Evolutionary conservation across 129 eudicot species (phyloP).

Genomic region (Flaveria trinervia): DNA sequence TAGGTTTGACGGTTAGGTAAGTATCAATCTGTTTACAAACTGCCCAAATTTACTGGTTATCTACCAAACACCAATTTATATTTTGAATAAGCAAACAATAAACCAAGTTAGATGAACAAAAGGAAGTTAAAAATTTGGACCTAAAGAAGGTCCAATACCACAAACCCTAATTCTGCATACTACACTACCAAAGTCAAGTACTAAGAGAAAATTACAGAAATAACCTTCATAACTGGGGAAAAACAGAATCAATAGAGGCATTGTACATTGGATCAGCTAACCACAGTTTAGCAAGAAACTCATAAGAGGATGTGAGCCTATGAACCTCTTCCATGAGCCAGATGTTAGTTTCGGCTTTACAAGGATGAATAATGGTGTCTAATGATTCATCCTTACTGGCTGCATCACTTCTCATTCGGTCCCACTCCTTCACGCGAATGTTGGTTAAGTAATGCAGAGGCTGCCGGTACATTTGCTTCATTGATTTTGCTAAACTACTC

Average conservation of each 20-base stretch:
- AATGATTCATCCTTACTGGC: conserved; percentile 40
- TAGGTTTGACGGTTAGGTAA: neutral
- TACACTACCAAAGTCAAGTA: conserved; percentile 19
- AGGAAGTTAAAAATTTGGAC: neutral
- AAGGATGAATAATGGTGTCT: conserved; percentile 63
- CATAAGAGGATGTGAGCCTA: conserved; percentile 57
- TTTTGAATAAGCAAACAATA: neutral
- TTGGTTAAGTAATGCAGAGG: conserved; percentile 91
- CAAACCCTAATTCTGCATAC: conserved; percentile 24
- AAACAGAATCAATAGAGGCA: conserved; percentile 54
- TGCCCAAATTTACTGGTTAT: neutral
- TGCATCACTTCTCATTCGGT: conserved; percentile 47
- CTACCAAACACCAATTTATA: neutral
- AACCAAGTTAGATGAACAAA: neutral
- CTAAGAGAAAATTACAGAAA: neutral
- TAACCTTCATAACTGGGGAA: conserved; percentile 37
- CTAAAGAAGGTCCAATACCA: neutral
- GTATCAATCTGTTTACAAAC: neutral
- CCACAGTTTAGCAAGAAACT: conserved; percentile 60
- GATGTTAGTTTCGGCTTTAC: conserved; percentile 71
- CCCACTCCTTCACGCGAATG: conserved; percentile 58
- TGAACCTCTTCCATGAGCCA: conserved; percentile 91
- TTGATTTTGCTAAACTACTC: conserved; percentile 58
- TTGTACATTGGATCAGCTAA: conserved; percentile 48
- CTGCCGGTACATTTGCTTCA: conserved; percentile 62